phyloP scores from a whole-genome alignment of 2,329 filamentous ascomycete genomes.

The Bipolaris victoriae region DNA sequence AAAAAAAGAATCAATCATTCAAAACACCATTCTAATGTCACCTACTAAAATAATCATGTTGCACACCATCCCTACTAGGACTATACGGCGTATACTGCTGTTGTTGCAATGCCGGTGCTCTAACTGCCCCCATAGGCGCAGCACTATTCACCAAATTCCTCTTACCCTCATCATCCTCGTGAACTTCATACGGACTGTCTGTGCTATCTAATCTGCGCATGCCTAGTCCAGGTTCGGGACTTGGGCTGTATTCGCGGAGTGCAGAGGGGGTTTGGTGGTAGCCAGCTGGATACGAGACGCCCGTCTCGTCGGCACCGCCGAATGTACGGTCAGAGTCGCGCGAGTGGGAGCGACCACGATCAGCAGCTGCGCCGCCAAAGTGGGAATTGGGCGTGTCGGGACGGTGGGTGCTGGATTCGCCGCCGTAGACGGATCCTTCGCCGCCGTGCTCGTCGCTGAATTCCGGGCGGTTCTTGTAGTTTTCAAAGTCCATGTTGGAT shows the following conservation, averaged over 20 bases:
- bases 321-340: conserved; percentile 39
- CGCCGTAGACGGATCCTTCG: conserved; percentile 64
- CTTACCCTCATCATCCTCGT: conserved; percentile 29
- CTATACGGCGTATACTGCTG: conserved; percentile 39
- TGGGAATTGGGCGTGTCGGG: conserved; percentile 64
- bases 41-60: conserved; percentile 30
- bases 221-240: conserved; percentile 34
- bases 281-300: conserved; percentile 54
- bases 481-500: conserved; percentile 83
- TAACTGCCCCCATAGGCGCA: conserved; percentile 42
- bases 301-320: conserved; percentile 34
- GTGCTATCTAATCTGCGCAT: conserved; percentile 26
- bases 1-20: too few species aligned
- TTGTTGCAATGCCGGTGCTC: neutral
- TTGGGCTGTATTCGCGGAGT: conserved; percentile 52
- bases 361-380: conserved; percentile 24
- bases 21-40: too few species aligned
- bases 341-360: conserved; percentile 32
- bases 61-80: conserved; percentile 27
- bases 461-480: conserved; percentile 87
- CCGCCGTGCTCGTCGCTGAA: conserved; percentile 89
- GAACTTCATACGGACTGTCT: conserved; percentile 32
- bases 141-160: conserved; percentile 33
- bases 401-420: conserved; percentile 64
- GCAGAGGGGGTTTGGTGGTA: conserved; percentile 55